Base-by-base conservation (phyloP, 108 stramenopile species). In the Cyclotella baltica region DNA sequence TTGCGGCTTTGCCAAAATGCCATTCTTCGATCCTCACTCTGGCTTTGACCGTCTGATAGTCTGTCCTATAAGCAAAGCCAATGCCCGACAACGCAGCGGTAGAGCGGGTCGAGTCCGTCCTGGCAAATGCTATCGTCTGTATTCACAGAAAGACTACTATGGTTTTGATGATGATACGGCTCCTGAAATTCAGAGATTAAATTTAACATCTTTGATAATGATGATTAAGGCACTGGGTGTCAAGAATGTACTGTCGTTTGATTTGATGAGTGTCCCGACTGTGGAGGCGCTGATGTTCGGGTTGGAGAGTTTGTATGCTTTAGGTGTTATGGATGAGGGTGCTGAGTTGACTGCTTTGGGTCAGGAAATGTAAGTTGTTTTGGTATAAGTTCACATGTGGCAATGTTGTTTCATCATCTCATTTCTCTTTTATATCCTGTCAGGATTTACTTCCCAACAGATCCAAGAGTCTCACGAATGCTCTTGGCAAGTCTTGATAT, bases 151-250 rank as follows among this genome's bases (percentile, higher is more conserved):
- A 19, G 84, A 87, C 20, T 89, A 88, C 31, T 19, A 43, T 33
- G 72, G 89, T 0, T 80, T 93, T 57, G 74, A 77, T 23, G 89
- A 82, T 9, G 86, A 91, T 57, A 94, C 89, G 8, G 83, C 77
- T 13, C 93, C 91, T 3, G 93, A 93, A 78, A 89, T 95, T 40
- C 83, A 92, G 63, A 86, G 98, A 18, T 93, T 88, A 8, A 92
- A 97, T 61, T 83, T 98, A 38, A 85, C 92, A 20, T 82, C 86
- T 10, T 85, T 97, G 35, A 88, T 99, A 22, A 79, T 99, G 80
- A 95, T 94, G 30, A 85, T 99, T 8, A 99, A 99, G 85, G 95
- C 98, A 20, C 76, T 99, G 75, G 98, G 98, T 30, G 94, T 99
- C 47, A 86, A 96, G 50, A 96, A 99, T 76, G 73, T 98, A 22